Evolutionary conservation across 2,329 filamentous ascomycete genomes (phyloP).

Genomic region (Colletotrichum viniferum): DNA sequence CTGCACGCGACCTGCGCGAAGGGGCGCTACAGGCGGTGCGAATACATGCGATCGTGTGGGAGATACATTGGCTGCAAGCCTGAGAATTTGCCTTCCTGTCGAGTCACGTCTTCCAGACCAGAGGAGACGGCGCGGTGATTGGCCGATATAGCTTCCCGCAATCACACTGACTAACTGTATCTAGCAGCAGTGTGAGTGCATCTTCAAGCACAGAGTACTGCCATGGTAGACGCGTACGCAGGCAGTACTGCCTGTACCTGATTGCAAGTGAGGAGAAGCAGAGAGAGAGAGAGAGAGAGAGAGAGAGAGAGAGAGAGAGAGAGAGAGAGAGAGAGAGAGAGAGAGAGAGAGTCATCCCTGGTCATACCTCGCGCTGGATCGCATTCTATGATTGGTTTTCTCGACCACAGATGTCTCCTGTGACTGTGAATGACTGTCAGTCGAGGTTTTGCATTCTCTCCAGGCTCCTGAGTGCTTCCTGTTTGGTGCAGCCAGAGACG

Average conservation of each 20-base stretch:
- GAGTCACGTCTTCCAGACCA: constrained; percentile 6
- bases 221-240: background rate
- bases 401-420: background rate
- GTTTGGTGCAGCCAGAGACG: background rate
- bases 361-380: background rate
- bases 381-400: background rate
- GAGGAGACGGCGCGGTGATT: background rate
- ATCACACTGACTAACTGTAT: constrained; percentile 13
- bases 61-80: background rate
- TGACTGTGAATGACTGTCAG: background rate
- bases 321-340: background rate
- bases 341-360: background rate
- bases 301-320: background rate
- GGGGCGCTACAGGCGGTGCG: background rate
- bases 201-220: background rate
- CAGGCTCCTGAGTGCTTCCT: background rate
- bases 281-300: background rate
- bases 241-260: background rate
- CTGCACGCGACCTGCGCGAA: background rate
- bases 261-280: background rate
- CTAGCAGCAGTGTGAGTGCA: background rate
- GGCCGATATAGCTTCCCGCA: background rate
- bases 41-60: background rate
- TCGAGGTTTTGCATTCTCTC: background rate
- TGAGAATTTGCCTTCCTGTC: background rate